Evolutionary conservation across 2,329 filamentous ascomycete species (phyloP), one percentile per base, ranked within the genome.

Genomic region (Xylariales sp.): DNA sequence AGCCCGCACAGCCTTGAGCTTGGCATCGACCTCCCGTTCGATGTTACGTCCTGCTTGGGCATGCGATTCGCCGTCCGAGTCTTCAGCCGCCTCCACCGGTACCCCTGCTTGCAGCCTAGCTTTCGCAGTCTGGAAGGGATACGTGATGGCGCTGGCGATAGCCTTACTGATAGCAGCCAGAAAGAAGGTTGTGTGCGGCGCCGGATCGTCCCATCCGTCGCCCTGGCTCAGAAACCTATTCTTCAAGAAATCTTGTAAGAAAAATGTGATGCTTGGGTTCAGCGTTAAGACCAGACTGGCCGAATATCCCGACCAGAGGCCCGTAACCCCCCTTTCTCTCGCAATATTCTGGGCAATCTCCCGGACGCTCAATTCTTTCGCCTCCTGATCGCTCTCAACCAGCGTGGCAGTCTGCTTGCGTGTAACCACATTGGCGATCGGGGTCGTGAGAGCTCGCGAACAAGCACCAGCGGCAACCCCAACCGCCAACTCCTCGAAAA

Each of bases 301-400:
- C 15, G 85, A 87, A 59, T 95, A 95, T 1, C 89, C 89, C 1
- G 88, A 83, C 90, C 89, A 95, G 51, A 95, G 83, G 3, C 88
- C 88, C 30, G 68, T 56, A 8, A 89, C 42, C 0, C 89, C 88
- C 49, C 83, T 85, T 55, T 91, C 83, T 2, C 66, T 53, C 28
- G 68, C 64, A 42, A 94, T 90, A 29, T 76, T 70, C 2, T 66
- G 60, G 14, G 82, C 70, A 20, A 88, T 86, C 35, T 83, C 71
- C 19, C 59, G 51, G 4, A 78, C 69, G 42, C 57, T 71, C 46
- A 52, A 58, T 51, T 59, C 17, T 56, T 47, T 19, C 54, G 50
- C 25, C 49, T 51, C 34, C 44, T 41, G 14, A 33, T 29, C 41
- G 2, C 40, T 50, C 5, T 45, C 40, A 16, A 49, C 32, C 17